These are phyloP conservation scores for Saccharum officinarum DNA, from an alignment of 176 grass and related monocot species.

Conservation along the genomic window DNA sequence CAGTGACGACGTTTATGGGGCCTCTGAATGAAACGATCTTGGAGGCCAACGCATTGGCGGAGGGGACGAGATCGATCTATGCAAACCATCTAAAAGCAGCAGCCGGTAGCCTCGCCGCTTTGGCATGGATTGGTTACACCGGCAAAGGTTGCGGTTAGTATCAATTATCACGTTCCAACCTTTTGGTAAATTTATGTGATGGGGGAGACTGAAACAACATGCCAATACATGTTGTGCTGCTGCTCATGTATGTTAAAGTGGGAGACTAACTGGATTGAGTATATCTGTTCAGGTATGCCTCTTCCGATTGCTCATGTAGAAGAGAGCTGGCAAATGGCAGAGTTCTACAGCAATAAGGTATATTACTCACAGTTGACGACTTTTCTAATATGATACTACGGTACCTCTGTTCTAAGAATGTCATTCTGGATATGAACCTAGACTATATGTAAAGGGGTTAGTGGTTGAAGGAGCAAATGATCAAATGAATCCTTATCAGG, in stretches of 20 bases:
- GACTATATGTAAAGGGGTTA: background rate
- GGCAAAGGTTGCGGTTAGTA: constrained; percentile 59
- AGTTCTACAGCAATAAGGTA: constrained; percentile 73
- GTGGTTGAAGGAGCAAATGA: too few relatives aligned
- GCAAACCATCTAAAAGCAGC: constrained; percentile 62
- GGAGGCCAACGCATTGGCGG: constrained; percentile 45
- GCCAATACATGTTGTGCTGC: background rate
- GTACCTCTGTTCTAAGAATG: background rate
- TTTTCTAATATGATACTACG: background rate
- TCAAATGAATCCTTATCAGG: background rate
- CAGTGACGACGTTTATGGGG: constrained; percentile 32
- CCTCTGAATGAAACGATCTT: constrained; percentile 54
- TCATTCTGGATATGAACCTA: background rate
- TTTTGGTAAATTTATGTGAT: constrained; percentile 7
- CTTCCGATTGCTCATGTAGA: constrained; percentile 67
- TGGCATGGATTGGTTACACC: constrained; percentile 62
- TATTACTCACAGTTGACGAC: background rate
- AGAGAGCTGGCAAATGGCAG: constrained; percentile 71
- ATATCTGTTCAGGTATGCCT: constrained; percentile 46
- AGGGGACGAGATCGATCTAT: constrained; percentile 42
- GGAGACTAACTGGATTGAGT: background rate
- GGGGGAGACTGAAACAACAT: background rate
- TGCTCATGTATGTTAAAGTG: background rate
- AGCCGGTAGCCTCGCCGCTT: constrained; percentile 48
- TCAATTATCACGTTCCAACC: constrained; percentile 17